phyloP scores from a whole-genome alignment of 192 early-diverging fungal species.

The Borealophlyctis nickersoniae region DNA sequence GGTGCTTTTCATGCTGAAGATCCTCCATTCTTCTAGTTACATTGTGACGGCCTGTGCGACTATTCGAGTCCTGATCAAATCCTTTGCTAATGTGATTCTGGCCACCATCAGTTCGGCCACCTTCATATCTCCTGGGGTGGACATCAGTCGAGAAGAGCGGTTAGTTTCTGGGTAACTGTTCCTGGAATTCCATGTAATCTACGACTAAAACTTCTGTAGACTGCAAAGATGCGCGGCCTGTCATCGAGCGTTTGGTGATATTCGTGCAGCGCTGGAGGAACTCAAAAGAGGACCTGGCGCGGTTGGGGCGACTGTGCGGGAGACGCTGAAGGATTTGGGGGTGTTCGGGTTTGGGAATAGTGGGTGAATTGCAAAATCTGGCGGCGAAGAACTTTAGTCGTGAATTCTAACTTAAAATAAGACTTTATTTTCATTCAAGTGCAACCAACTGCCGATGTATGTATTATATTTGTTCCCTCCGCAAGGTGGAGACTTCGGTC shows the following conservation, averaged over 20 bases:
- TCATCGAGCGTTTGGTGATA: constrained; percentile 26
- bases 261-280: constrained; percentile 27
- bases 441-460: too few species aligned
- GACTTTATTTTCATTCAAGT: too few species aligned
- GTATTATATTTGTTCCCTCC: too few species aligned
- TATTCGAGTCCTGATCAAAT: constrained; percentile 37
- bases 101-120: constrained; percentile 17
- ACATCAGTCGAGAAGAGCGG: constrained; percentile 42
- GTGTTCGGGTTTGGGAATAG: constrained; percentile 23
- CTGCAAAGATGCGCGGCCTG: constrained; percentile 30
- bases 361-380: too few species aligned
- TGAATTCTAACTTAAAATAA: too few species aligned
- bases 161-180: constrained; percentile 8
- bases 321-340: constrained; percentile 36
- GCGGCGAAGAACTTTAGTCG: too few species aligned
- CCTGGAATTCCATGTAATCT: not conserved
- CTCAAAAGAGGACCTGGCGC: constrained; percentile 35
- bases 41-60: constrained; percentile 46
- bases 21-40: constrained; percentile 25
- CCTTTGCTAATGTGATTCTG: constrained; percentile 39
- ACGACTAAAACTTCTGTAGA: constrained; percentile 12
- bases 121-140: constrained; percentile 32
- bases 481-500: too few species aligned
- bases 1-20: not conserved
- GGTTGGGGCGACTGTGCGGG: constrained; percentile 36